Conservation (phyloP, 106 monocot species). For the Allium fistulosum region DNA sequence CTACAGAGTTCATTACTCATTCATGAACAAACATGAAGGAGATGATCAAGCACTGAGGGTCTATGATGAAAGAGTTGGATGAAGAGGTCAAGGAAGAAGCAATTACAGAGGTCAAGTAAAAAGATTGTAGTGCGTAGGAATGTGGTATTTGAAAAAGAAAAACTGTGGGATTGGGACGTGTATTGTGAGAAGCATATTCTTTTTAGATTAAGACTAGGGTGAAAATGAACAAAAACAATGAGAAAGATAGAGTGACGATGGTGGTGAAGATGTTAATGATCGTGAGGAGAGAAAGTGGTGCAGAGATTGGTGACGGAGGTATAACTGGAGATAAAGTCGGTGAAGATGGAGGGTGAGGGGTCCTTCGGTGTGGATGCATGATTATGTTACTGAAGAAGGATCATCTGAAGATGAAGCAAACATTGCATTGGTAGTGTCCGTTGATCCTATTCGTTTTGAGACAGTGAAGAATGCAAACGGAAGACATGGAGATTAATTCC, state of each 20-base stretch:
- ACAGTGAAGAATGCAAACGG: not conserved
- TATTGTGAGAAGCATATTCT: not conserved
- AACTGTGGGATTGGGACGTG: not conserved
- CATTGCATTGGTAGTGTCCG: not conserved
- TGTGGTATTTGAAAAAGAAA: not conserved
- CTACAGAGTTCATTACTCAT: no score
- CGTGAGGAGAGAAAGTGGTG: not conserved
- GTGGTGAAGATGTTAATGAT: not conserved
- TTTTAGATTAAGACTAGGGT: not conserved
- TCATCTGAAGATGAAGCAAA: conserved; percentile 2
- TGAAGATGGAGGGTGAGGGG: not conserved
- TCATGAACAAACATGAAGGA: no score
- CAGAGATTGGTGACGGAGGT: not conserved
- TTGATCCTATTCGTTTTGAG: not conserved
- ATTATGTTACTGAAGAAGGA: not conserved
- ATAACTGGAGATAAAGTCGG: not conserved
- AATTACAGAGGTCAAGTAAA: not conserved
- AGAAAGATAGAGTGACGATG: conserved; percentile 4
- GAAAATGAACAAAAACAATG: conserved; percentile 1
- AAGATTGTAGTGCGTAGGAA: not conserved
- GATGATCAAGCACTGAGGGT: no score
- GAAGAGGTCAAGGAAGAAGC: no score
- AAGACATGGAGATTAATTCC: not conserved
- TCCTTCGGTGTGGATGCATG: not conserved
- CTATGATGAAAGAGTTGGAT: no score